Base-by-base conservation (phyloP, 257 asterid species). In the Jacaranda copaia region DNA sequence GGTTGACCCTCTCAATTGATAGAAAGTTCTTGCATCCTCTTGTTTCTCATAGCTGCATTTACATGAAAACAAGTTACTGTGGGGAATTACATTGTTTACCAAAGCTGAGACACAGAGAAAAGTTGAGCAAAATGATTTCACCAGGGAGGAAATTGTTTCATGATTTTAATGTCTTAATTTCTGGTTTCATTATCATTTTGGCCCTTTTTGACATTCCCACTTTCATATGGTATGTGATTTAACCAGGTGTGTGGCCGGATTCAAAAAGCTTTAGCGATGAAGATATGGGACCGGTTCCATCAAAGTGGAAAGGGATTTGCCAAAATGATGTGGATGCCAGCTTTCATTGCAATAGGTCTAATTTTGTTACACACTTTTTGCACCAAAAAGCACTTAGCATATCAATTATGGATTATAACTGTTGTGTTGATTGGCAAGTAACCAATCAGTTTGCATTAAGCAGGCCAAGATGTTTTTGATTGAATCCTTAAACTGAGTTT, bases 201-300 rank as follows among this genome's bases (percentile, higher is more conserved):
- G 32, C 32, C 32, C 2, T 25, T 25, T 25, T 25, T 25, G 32
- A 25, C 32, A 25, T 25, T 58, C 73, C 61, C 68, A 45, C 43
- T 60, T 79, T 74, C 49, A 51, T 68, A 46, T 59, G 25, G 72
- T 40, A 59, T 77, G 85, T 72, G 67, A 77, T 72, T 72, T 80
- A 70, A 75, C 42, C 82, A 94, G 99, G 99, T 78, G 98, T 72
- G 15, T 94, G 99, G 99, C 96, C 97, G 4, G 96, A 88, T 66
- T 88, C 98, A 6, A 83, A 89, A 84, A 92, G 99, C 91, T 94
- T 94, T 56, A 83, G 87, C 40, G 98, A 91, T 70, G 87, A 85
- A 70, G 89, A 64, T 40, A 2, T 85, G 43, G 98, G 99, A 65
- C 96, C 97, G 32, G 61, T 88, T 75, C 99, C 99, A 58, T 82